phyloP scores from a whole-genome alignment of 1,284 basidiomycete genomes.

The Coniophora puteana region DNA sequence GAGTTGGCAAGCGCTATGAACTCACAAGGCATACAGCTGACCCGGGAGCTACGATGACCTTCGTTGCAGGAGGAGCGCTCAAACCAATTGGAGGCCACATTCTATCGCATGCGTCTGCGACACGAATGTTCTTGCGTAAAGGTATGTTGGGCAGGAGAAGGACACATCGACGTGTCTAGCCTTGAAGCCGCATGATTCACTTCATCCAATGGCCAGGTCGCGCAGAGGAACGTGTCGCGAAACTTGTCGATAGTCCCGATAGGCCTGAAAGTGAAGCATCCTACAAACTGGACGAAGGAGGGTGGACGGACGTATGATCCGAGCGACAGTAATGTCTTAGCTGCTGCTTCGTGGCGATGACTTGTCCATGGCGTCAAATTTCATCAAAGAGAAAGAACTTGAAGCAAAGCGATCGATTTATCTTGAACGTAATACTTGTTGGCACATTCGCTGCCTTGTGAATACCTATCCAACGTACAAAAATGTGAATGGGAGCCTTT shows the following conservation, averaged over 20 bases:
- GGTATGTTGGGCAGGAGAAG: conserved; percentile 39
- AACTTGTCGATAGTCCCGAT: conserved; percentile 91
- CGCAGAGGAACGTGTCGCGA: conserved; percentile 94
- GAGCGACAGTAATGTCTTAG: neutral
- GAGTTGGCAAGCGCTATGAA: conserved; percentile 2
- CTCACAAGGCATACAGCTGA: conserved; percentile 52
- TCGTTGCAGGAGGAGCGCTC: conserved; percentile 83
- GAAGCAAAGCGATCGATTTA: too few species aligned
- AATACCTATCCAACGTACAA: too few species aligned
- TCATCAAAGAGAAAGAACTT: too few species aligned
- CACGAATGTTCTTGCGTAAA: conserved; percentile 83
- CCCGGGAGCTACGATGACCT: conserved; percentile 92
- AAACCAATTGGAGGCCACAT: conserved; percentile 89
- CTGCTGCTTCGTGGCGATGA: neutral
- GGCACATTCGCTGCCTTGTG: too few species aligned
- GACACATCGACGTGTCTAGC: neutral
- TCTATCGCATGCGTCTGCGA: conserved; percentile 82
- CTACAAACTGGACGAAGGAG: conserved; percentile 85
- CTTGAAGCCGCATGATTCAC: neutral
- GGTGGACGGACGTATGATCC: conserved; percentile 75
- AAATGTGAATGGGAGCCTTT: too few species aligned
- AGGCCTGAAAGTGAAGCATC: conserved; percentile 90
- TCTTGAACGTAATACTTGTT: too few species aligned
- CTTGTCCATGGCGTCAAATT: too few species aligned
- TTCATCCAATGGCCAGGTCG: conserved; percentile 50